These are phyloP conservation scores for Penicillium sp. DNA, from an alignment of 2,329 filamentous ascomycete genomes.

Conservation along the genomic window DNA sequence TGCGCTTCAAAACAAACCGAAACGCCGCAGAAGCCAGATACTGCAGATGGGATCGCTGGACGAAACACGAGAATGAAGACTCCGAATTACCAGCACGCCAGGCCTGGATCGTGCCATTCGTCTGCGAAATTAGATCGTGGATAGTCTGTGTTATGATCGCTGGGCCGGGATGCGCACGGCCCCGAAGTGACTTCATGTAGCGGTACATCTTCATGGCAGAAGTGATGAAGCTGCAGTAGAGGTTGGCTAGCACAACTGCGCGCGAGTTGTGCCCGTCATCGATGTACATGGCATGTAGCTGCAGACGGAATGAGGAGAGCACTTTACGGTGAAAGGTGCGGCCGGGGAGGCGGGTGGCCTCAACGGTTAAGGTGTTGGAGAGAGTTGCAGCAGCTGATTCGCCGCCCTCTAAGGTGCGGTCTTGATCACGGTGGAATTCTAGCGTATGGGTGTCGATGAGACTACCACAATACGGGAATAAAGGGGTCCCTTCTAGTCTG, in stretches of 20 bases:
- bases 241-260: conserved; percentile 68
- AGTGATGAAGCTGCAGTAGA: conserved; percentile 73
- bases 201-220: conserved; percentile 71
- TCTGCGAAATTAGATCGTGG: conserved; percentile 63
- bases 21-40: conserved; percentile 73
- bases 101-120: conserved; percentile 63
- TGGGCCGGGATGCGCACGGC: conserved; percentile 52
- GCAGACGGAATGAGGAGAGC: conserved; percentile 73
- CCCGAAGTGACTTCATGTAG: conserved; percentile 61
- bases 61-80: conserved; percentile 53
- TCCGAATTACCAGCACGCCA: conserved; percentile 16
- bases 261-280: conserved; percentile 70
- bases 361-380: conserved; percentile 74
- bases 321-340: conserved; percentile 78
- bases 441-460: conserved; percentile 73
- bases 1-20: conserved; percentile 62
- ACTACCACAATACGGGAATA: conserved; percentile 87
- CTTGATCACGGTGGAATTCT: conserved; percentile 69
- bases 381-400: conserved; percentile 57
- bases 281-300: conserved; percentile 62
- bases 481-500: conserved; percentile 45
- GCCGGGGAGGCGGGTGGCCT: conserved; percentile 70
- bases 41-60: conserved; percentile 60
- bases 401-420: conserved; percentile 48
- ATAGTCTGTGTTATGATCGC: conserved; percentile 67